Percentiles rank a stretch among this genome's conserved stretches.
These are phyloP conservation scores for Penicillium sp. DNA, from an alignment of 2,329 filamentous ascomycete genomes.

Conservation along the genomic window DNA sequence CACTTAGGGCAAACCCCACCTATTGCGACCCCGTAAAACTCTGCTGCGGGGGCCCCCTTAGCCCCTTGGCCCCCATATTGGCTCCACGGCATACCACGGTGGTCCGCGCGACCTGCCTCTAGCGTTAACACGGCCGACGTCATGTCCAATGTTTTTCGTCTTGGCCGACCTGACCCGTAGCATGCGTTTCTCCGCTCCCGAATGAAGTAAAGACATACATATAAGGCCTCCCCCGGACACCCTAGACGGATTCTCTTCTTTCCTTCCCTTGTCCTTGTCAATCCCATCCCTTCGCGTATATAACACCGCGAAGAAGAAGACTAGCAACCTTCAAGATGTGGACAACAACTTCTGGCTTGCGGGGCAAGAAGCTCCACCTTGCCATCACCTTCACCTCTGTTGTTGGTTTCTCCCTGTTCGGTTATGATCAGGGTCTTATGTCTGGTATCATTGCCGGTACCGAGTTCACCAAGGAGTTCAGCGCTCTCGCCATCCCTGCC, in stretches of 20 bases:
- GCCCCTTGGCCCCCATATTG: constrained; percentile 7
- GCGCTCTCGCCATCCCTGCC: constrained; percentile 27
- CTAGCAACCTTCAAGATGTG: constrained; percentile 34
- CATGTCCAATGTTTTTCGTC: constrained; percentile 10
- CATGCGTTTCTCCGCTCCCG: constrained; percentile 7
- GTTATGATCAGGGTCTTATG: constrained; percentile 44
- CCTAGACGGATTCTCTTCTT: constrained; percentile 1
- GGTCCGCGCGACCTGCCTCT: constrained; percentile 19
- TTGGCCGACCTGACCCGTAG: constrained; percentile 11
- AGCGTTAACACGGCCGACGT: constrained; percentile 14
- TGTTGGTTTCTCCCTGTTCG: constrained; percentile 59
- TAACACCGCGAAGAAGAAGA: neutral
- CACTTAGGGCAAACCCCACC: constrained; percentile 11
- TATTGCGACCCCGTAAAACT: constrained; percentile 12
- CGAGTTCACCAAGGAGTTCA: constrained; percentile 35
- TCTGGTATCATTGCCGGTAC: constrained; percentile 36
- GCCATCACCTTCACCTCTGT: constrained; percentile 39
- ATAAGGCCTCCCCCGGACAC: constrained; percentile 9
- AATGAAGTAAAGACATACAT: constrained; percentile 9
- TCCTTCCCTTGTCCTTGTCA: constrained; percentile 8
- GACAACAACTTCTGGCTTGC: constrained; percentile 36
- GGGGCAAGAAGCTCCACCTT: constrained; percentile 27
- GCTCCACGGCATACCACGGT: neutral
- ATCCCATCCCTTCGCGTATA: constrained; percentile 5
- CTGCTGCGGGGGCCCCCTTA: constrained; percentile 14